Evolutionary conservation across 2,329 filamentous ascomycete species (phyloP).

Genomic region (Fusarium sp.): DNA sequence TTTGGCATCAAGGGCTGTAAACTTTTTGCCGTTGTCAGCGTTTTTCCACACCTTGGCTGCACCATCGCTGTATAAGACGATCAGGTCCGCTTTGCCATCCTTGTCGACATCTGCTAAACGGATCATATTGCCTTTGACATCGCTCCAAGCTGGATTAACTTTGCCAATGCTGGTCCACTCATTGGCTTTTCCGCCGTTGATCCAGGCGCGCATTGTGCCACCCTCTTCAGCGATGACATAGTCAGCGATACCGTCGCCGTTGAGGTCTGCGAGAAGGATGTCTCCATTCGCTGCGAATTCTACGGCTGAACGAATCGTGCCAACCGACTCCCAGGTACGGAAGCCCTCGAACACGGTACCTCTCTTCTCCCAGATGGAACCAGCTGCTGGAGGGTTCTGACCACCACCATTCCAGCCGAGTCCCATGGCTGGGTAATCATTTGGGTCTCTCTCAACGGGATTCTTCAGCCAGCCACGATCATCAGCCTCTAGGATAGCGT

Average conservation of each 20-base stretch:
- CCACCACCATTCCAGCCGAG: constrained; percentile 5
- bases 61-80: constrained; percentile 17
- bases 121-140: constrained; percentile 21
- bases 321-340: constrained; percentile 19
- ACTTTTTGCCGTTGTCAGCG: constrained; percentile 14
- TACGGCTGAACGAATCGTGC: constrained; percentile 6
- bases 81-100: constrained; percentile 25
- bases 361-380: constrained; percentile 17
- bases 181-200: constrained; percentile 18
- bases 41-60: constrained; percentile 38
- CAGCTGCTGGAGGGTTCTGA: too few relatives aligned
- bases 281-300: not conserved
- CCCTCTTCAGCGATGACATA: constrained; percentile 21
- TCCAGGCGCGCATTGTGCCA: constrained; percentile 23
- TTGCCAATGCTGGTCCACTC: constrained; percentile 23
- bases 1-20: constrained; percentile 6
- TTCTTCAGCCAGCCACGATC: constrained; percentile 15
- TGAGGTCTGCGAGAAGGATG: constrained; percentile 22
- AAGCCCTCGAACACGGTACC: constrained; percentile 22
- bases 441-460: not conserved
- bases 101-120: constrained; percentile 31
- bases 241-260: constrained; percentile 26
- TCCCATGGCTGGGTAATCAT: not conserved
- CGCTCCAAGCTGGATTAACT: constrained; percentile 19
- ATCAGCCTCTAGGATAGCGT: constrained; percentile 23